These are phyloP conservation scores for Solanum sparsipilum DNA, from an alignment of 257 asterid genomes.

Conservation along the genomic window DNA sequence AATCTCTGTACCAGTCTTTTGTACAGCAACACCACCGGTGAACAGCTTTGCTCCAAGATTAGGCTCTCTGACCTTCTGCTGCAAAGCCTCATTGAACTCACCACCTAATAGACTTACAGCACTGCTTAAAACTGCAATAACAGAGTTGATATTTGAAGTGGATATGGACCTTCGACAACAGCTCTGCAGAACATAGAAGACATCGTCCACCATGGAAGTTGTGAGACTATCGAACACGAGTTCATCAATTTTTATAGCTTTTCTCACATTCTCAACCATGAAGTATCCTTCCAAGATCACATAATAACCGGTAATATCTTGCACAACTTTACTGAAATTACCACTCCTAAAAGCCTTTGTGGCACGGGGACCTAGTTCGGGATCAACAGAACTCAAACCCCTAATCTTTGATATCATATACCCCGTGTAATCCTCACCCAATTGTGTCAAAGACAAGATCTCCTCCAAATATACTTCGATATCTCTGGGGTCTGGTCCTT, in stretches of 20 bases:
- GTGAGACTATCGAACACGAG: conserved; percentile 86
- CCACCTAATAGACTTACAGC: conserved; percentile 84
- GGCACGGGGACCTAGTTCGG: conserved; percentile 75
- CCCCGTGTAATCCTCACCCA: conserved; percentile 91
- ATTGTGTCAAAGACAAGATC: conserved; percentile 67
- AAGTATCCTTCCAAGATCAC: conserved; percentile 90
- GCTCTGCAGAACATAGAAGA: conserved; percentile 89
- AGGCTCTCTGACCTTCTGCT: conserved; percentile 81
- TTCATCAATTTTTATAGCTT: conserved; percentile 84
- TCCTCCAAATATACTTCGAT: conserved; percentile 84
- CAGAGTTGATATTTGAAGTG: conserved; percentile 77
- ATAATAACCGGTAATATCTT: conserved; percentile 81
- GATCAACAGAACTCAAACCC: conserved; percentile 73
- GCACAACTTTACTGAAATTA: conserved; percentile 70
- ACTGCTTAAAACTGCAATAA: conserved; percentile 73
- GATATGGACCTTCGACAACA: conserved; percentile 89
- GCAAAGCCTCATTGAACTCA: conserved; percentile 83
- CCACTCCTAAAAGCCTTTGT: conserved; percentile 93
- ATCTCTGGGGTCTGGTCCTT: conserved; percentile 93
- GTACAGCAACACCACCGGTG: conserved; percentile 86
- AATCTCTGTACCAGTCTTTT: conserved; percentile 82
- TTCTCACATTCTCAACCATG: conserved; percentile 97
- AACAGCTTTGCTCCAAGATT: conserved; percentile 82
- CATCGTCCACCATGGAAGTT: conserved; percentile 97
- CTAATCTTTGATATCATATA: conserved; percentile 77